Evolutionary conservation across 176 grass and related monocot genomes (phyloP).

Genomic region (Bothriochloa decipiens): DNA sequence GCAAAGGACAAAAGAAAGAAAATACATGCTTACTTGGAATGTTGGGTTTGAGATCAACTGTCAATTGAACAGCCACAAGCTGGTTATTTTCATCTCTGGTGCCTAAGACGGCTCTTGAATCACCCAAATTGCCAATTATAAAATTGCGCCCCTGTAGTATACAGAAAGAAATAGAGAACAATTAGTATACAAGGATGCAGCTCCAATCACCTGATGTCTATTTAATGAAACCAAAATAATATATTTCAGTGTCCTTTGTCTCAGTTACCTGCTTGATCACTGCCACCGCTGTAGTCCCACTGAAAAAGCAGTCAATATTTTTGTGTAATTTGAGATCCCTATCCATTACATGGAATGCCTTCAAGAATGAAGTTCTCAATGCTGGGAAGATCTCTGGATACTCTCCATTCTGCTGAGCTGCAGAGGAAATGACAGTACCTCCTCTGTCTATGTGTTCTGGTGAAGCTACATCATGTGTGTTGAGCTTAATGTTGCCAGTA

Average conservation of each 20-base stretch:
- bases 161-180: slow-evolving; percentile 30
- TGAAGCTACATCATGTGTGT: slow-evolving; percentile 43
- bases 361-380: slow-evolving; percentile 72
- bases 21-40: slow-evolving; percentile 70
- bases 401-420: slow-evolving; percentile 53
- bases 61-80: slow-evolving; percentile 73
- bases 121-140: slow-evolving; percentile 78
- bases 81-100: slow-evolving; percentile 73
- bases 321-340: slow-evolving; percentile 77
- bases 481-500: slow-evolving; percentile 51
- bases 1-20: slow-evolving; percentile 7
- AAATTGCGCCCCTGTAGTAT: slow-evolving; percentile 54
- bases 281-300: slow-evolving; percentile 87
- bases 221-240: background rate
- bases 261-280: slow-evolving; percentile 81
- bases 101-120: slow-evolving; percentile 78
- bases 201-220: slow-evolving; percentile 8
- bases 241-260: slow-evolving; percentile 4
- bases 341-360: slow-evolving; percentile 79
- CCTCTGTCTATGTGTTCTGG: slow-evolving; percentile 32
- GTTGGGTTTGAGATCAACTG: slow-evolving; percentile 86
- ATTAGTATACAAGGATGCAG: slow-evolving; percentile 17
- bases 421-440: slow-evolving; percentile 37
- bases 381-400: slow-evolving; percentile 55
- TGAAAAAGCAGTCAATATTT: slow-evolving; percentile 84